phyloP scores from a whole-genome alignment of 495 filamentous ascomycete genomes.

The Neurospora sp. region DNA sequence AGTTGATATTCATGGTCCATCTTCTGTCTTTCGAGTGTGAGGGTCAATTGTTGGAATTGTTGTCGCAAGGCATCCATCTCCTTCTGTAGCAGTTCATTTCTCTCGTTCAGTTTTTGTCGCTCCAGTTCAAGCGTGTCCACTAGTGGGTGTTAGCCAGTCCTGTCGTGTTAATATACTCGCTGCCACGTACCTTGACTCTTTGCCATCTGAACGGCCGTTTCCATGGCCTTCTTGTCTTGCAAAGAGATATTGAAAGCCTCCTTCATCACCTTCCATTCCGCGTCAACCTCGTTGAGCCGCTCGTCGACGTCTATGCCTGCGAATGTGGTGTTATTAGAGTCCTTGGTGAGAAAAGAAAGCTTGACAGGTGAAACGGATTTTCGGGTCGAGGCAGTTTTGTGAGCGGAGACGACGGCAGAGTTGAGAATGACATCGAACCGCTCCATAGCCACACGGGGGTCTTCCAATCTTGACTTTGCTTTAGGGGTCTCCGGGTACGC shows the following conservation, averaged over 20 bases:
- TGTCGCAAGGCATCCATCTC: slow-evolving; percentile 49
- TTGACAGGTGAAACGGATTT: slow-evolving; percentile 25
- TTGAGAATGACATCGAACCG: slow-evolving; percentile 11
- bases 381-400: slow-evolving; percentile 6
- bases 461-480: slow-evolving; percentile 7
- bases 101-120: slow-evolving; percentile 43
- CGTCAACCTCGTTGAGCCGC: slow-evolving; percentile 55
- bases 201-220: slow-evolving; percentile 58
- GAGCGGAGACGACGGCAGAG: slow-evolving; percentile 4
- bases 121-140: slow-evolving; percentile 57
- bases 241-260: slow-evolving; percentile 51
- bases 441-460: slow-evolving; percentile 4
- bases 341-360: slow-evolving; percentile 53
- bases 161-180: not conserved
- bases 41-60: slow-evolving; percentile 18
- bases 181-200: slow-evolving; percentile 60
- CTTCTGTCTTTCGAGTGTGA: slow-evolving; percentile 19
- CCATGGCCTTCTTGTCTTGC: slow-evolving; percentile 49
- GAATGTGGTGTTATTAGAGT: slow-evolving; percentile 49
- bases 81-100: slow-evolving; percentile 44
- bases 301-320: slow-evolving; percentile 64
- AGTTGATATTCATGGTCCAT: slow-evolving; percentile 28
- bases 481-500: slow-evolving; percentile 3
- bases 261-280: slow-evolving; percentile 48
- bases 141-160: slow-evolving; percentile 22